Evolutionary conservation across 2,329 filamentous ascomycete species (phyloP).

Genomic region (Paraconiothyrium brasiliense): DNA sequence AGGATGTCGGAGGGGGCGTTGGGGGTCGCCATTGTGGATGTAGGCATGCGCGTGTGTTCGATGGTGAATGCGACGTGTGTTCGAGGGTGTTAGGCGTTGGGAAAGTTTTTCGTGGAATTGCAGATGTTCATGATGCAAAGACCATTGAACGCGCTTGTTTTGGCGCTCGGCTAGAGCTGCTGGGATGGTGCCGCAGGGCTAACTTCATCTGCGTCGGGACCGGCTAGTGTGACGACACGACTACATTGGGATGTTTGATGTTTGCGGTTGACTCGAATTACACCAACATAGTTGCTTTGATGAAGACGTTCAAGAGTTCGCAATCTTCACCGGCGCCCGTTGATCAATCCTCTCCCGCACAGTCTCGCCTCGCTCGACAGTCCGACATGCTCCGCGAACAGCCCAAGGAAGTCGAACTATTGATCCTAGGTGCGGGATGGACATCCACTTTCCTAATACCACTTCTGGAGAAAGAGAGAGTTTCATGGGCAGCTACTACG

Average conservation of each 20-base stretch:
- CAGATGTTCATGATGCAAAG: slow-evolving; percentile 43
- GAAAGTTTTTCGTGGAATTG: background rate
- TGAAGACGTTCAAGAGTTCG: background rate
- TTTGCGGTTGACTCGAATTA: background rate
- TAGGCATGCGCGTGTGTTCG: slow-evolving; percentile 8
- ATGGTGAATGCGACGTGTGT: background rate
- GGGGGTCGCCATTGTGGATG: slow-evolving; percentile 35
- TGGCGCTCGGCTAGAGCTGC: slow-evolving; percentile 34
- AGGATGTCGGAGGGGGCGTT: slow-evolving; percentile 37
- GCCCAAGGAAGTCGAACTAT: slow-evolving; percentile 56
- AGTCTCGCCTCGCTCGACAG: background rate
- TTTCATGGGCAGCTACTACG: slow-evolving; percentile 69
- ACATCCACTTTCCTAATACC: slow-evolving; percentile 72
- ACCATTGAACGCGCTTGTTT: slow-evolving; percentile 19
- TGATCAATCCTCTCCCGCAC: background rate
- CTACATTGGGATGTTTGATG: background rate
- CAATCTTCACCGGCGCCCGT: background rate
- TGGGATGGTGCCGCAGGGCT: background rate
- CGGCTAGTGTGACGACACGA: slow-evolving; percentile 11
- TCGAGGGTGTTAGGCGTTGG: background rate
- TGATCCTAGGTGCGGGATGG: slow-evolving; percentile 76
- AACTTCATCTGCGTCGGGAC: background rate
- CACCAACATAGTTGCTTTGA: background rate
- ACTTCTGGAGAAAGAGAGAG: slow-evolving; percentile 58
- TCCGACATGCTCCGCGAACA: slow-evolving; percentile 41